These are phyloP conservation scores for Neofusicoccum sp. DNA, from an alignment of 2,329 filamentous ascomycete genomes.

Conservation along the genomic window DNA sequence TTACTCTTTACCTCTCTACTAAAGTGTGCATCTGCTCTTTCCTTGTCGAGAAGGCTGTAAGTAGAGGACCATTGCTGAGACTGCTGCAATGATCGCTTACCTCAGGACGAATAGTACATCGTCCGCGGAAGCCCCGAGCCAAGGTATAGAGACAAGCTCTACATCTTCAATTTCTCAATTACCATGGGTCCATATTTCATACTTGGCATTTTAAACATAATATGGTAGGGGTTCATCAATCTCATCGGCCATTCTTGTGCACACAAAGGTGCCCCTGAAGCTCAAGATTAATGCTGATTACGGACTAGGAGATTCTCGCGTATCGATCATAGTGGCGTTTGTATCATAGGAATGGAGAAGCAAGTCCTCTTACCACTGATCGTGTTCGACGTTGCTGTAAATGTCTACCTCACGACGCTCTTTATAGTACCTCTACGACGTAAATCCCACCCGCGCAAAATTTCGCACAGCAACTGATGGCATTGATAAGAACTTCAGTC, in stretches of 20 bases:
- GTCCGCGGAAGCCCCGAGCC: constrained; percentile 1
- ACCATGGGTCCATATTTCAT: constrained; percentile 5
- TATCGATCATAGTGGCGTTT: constrained; percentile 33
- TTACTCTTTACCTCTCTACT: constrained; percentile 6
- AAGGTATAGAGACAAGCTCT: not conserved
- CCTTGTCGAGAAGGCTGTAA: constrained; percentile 10
- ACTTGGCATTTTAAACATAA: constrained; percentile 11
- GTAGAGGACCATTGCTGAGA: not conserved
- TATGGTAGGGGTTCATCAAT: not conserved
- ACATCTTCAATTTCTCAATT: not conserved
- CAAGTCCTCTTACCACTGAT: constrained; percentile 64
- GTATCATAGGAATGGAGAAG: constrained; percentile 64
- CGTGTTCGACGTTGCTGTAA: constrained; percentile 62
- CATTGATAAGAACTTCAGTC: constrained; percentile 2
- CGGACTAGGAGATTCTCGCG: constrained; percentile 2
- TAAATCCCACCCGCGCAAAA: not conserved
- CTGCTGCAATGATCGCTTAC: not conserved
- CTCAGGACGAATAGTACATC: not conserved
- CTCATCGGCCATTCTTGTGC: not conserved
- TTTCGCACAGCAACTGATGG: not conserved
- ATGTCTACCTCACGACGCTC: constrained; percentile 65
- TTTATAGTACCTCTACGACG: constrained; percentile 61
- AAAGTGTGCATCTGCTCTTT: constrained; percentile 8
- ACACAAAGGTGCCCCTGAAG: not conserved
- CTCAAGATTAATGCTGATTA: not conserved